Evolutionary conservation across 495 filamentous ascomycete genomes (phyloP), one percentile per base, ranked within the genome.

Genomic region (Aspergillus funiculosus): DNA sequence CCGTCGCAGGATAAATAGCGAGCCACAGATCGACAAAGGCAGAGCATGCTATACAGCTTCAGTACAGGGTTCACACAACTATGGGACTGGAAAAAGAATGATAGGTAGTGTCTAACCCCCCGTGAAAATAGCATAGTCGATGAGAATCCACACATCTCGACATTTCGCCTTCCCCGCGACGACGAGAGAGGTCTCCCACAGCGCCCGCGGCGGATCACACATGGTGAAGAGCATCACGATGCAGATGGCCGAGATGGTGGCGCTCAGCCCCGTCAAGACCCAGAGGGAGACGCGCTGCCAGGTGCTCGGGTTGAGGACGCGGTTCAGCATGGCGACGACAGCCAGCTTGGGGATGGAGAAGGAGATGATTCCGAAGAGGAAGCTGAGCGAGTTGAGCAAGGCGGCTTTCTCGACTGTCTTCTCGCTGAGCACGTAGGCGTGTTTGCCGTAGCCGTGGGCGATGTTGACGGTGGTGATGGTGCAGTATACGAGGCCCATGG

Each of bases 111-210:
- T n/a, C 60, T 31, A 20, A 69, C 67, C 51, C 35, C 65, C 63
- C 3, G 62, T 65, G 30, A 69, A 67, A 8, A 62, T 59, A 24
- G 63, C 60, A 59, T 63, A 71, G 31, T 62, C 30, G 21, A 71
- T 59, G n/a, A 68, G 42, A 6, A 67, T 57, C 52, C 53, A 60
- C 5, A 39, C 13, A 50, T 49, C 52, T 14, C 52, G 57, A 50
- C 67, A 71, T 0, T 39, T 64, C 0, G 59, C 59, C 30, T 52
- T 52, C 7, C 48, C 51, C n/a, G 30, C 48, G 7, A 39, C 11
- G 8, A 59, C 53, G 42, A 60, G 53, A 3, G 42, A 31, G 3
- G 51, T 34, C 8, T 59, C 37, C 63, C 63, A 66, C 5, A 62
- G 58, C 7, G 54, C 56, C 11, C 43, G 47, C 0, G 55, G 47